Base-by-base conservation (phyloP, 2,329 filamentous ascomycete genomes). In the Epichloe uncinata region DNA sequence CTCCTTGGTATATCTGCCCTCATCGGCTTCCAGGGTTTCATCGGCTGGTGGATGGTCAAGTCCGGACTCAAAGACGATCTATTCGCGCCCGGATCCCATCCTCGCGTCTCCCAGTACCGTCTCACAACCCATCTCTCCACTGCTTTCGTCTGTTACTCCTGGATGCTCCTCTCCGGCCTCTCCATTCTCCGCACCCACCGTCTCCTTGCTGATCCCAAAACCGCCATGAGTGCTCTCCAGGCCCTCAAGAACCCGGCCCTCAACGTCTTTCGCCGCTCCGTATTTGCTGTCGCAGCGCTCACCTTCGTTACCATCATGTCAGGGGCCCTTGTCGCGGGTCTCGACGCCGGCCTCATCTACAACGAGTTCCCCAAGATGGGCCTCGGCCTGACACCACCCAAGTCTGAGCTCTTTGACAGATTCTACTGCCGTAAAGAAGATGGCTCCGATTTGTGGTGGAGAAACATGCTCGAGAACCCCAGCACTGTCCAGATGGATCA, bases 41-140 rank as follows among this genome's bases (percentile, higher is more conserved):
- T 98, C 55, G 93, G 93, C 49, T 98, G 93, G 93, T 98, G 93
- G 89, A 98, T 98, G 93, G 93, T 98, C 58, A 94, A 94, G 69
- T 94, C 87, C 11, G 93, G 93, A 2, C 74, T 98, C 54, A 94
- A 91, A 65, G 93, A 97, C 63, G 93, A 98, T 65, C 78, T 98
- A 30, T 96, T 98, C 63, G 87, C 87, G 18, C 85, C 87, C 2
- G 93, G 90, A 12, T 85, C 84, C 50, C 88, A 95, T 66, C 93
- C 93, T 0, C 82, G 93, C 52, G 93, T 98, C 46, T 91, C 84
- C 54, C 93, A 98, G 69, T 98, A 98, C 70, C 82, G 93, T 47
- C 77, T 98, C 50, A 85, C 91, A 4, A 80, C 90, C 8, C 93
- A 98, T 66, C 75, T 98, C 11, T 88, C 84, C 35, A 84, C 91